Conservation (phyloP, 495 filamentous ascomycete species). For the Friedmanniomyces simplex region DNA sequence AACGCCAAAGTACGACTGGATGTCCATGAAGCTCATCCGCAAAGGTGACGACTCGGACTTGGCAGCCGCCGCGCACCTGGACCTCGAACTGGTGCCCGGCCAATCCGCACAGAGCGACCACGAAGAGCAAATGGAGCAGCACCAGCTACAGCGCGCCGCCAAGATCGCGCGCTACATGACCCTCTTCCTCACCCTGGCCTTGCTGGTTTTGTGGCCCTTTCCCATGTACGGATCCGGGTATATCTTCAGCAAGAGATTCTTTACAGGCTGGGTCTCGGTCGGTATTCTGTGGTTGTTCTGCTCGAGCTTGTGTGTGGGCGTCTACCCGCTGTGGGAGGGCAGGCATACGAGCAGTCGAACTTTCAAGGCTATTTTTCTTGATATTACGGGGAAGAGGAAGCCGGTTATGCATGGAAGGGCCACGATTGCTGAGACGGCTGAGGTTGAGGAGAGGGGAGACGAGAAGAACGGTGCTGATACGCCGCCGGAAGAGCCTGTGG, state of each 20-base stretch:
- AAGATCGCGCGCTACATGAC: slow-evolving; percentile 73
- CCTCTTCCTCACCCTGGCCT: slow-evolving; percentile 58
- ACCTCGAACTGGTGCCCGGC: slow-evolving; percentile 59
- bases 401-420: slow-evolving; percentile 21
- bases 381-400: slow-evolving; percentile 53
- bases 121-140: slow-evolving; percentile 49
- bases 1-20: slow-evolving; percentile 79
- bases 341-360: slow-evolving; percentile 56
- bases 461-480: slow-evolving; percentile 15
- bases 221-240: slow-evolving; percentile 84
- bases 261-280: slow-evolving; percentile 82
- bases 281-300: slow-evolving; percentile 84
- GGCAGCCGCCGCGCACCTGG: slow-evolving; percentile 54
- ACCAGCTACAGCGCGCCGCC: slow-evolving; percentile 58
- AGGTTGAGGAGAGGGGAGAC: slow-evolving; percentile 15
- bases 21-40: slow-evolving; percentile 73
- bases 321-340: slow-evolving; percentile 80
- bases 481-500: slow-evolving; percentile 8
- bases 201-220: slow-evolving; percentile 89
- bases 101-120: slow-evolving; percentile 35
- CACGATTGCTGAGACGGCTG: slow-evolving; percentile 17
- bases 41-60: slow-evolving; percentile 75
- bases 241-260: slow-evolving; percentile 82
- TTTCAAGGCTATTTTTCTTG: slow-evolving; percentile 53
- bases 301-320: slow-evolving; percentile 52